These are phyloP conservation scores for Arabis alpina DNA, from an alignment of 345 rosid genomes.

Conservation along the genomic window DNA sequence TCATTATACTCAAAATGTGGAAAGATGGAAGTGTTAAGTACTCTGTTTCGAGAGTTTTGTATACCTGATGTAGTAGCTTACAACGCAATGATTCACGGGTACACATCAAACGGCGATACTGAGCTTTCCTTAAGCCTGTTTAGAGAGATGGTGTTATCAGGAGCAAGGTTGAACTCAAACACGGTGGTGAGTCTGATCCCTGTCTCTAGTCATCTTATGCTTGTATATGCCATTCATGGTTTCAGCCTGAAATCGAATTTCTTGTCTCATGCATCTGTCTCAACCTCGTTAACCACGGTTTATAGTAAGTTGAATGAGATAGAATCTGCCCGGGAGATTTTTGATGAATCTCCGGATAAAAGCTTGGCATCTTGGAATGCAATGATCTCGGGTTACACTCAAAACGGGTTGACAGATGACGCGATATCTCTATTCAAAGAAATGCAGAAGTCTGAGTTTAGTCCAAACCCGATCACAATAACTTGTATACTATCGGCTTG, in stretches of 20 bases:
- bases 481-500: constrained; percentile 80
- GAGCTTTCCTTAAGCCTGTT: constrained; percentile 58
- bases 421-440: constrained; percentile 70
- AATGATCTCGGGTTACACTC: constrained; percentile 81
- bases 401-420: constrained; percentile 69
- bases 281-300: constrained; percentile 68
- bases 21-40: constrained; percentile 45
- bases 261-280: constrained; percentile 54
- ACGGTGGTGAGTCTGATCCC: constrained; percentile 78
- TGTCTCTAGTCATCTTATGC: constrained; percentile 60
- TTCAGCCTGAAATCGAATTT: constrained; percentile 57
- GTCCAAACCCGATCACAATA: constrained; percentile 68
- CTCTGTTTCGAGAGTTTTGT: constrained; percentile 58
- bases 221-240: constrained; percentile 57
- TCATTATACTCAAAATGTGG: constrained; percentile 68
- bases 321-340: constrained; percentile 55
- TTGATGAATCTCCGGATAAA: constrained; percentile 60
- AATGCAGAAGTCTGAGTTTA: constrained; percentile 58
- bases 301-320: constrained; percentile 68
- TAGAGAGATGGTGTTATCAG: constrained; percentile 52
- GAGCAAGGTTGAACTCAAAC: constrained; percentile 55
- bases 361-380: constrained; percentile 85
- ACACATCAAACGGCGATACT: constrained; percentile 56
- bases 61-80: constrained; percentile 67
- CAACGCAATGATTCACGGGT: constrained; percentile 84